Evolutionary conservation across 306 rosid species (phyloP), one percentile per base, ranked within the genome.

Genomic region (Gastrolobium bilobum): DNA sequence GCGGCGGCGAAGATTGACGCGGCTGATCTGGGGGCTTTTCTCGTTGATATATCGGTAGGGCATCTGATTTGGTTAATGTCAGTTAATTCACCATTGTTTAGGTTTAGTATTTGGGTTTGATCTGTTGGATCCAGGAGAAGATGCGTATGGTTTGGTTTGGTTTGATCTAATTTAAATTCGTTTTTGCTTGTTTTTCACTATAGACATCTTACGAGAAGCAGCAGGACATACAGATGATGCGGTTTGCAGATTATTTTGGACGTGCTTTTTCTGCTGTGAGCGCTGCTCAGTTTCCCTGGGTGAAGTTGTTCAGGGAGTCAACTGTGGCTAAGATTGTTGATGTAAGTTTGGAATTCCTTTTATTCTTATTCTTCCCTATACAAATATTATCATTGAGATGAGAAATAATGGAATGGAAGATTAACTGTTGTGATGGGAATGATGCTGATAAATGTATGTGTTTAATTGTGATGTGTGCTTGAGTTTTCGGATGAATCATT

Each of bases 221-320:
- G 83, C 90, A 89, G 80, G 90, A 91, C 0, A 83, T 95, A 61
- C 90, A 84, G 86, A 77, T 95, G 89, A 91, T 95, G 97, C 88
- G 92, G 43, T 92, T 95, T 61, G 96, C 98, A 2, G 98, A 95
- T 85, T 92, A 90, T 57, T 92, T 91, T 71, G 97, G 92, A 43
- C 92, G 91, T 53, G 93, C 98, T 47, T 95, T 95, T 76, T 81
- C 94, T 60, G 85, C 87, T 7, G 99, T 95, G 82, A 81, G 75
- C 74, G 86, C 91, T 10, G 77, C 99, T 61, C 98, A 95, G 83
- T 95, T 95, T 89, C 98, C 99, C 4, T 95, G 99, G 99, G 78
- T 92, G 85, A 92, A 92, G 83, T 47, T 86, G 86, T 82, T 95
- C 72, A 84, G 89, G 84, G 99, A 95, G 76, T 90, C 97, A 56